Evolutionary conservation across 2,329 filamentous ascomycete genomes (phyloP), one percentile per base, ranked within the genome.

Genomic region (Penicillium crustosum): DNA sequence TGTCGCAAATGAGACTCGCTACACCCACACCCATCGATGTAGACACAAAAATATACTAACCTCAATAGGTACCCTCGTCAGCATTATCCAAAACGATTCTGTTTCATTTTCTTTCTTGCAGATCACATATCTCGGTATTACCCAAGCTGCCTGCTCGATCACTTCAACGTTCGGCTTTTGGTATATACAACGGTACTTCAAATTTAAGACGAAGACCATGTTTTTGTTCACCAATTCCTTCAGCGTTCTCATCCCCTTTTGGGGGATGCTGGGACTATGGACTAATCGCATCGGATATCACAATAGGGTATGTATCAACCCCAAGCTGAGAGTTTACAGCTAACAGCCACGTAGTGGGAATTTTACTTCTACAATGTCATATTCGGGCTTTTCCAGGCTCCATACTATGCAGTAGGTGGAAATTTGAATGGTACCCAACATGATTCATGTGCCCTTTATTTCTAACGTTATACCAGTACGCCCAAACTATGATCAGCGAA

Each of bases 401-500:
- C 75, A 6, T 77, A 78, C 53, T 78, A 77, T 48, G 75, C 75
- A 10, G 71, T 73, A 67, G 48, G 66, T 59, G n/a, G 10, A 33
- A 27, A 3, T 21, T 17, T 27, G 17, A 19, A 38, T 35, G 7
- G 6, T 36, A 23, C 17, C 4, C 15, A 9, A 4, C 17, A 23
- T 3, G n/a, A 8, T 50, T 6, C 9, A 9, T 31, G 13, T 10
- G 9, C 6, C 3, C 17, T 3, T 25, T 1, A 15, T 12, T 31
- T 49, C 15, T 42, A n/a, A 50, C 13, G 19, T 47, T 48, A 39
- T 19, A 8, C 31, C 54, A 74, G 64, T 78, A 77, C 57, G 68
- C 75, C 13, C 75, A 78, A 68, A 78, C 75, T 2, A 78, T 78
- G 76, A 77, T 78, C 56, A 76, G 74, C 45, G 75, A 78, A 41